These are phyloP conservation scores for Ettlia oleoabundans DNA, from an alignment of 139 green algal species.

Conservation along the genomic window DNA sequence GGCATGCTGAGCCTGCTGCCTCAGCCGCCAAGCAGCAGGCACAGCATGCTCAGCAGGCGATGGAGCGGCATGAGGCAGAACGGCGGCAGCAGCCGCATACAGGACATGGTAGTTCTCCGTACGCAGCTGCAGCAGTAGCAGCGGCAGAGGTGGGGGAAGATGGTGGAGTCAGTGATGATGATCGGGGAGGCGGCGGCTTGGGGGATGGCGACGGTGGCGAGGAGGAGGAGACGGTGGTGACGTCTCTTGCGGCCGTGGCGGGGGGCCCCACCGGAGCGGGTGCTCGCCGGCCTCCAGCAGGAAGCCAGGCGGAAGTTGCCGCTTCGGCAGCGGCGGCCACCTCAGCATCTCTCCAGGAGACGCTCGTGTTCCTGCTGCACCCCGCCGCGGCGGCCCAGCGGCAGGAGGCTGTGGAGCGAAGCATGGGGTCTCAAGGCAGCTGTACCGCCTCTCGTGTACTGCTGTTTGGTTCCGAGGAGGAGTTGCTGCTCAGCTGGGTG, in stretches of 20 bases:
- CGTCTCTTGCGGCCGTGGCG: background rate
- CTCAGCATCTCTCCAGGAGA: background rate
- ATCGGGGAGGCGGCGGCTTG: background rate
- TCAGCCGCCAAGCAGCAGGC: background rate
- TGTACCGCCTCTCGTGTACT: background rate
- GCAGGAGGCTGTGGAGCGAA: background rate
- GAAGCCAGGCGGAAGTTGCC: background rate
- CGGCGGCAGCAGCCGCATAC: too few relatives aligned
- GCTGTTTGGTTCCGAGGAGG: constrained; percentile 47
- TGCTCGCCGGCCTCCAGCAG: background rate
- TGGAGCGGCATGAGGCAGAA: too few relatives aligned
- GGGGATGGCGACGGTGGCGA: constrained; percentile 21
- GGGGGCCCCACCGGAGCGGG: background rate
- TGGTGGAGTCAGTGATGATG: background rate
- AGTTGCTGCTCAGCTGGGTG: constrained; percentile 66
- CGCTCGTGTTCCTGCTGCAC: background rate
- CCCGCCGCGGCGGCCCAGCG: background rate
- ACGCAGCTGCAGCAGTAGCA: background rate
- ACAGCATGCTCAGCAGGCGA: background rate
- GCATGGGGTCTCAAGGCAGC: background rate
- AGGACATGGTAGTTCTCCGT: background rate
- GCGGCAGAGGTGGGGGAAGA: background rate
- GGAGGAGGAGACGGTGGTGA: constrained; percentile 1
- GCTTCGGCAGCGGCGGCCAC: background rate
- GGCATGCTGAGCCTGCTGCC: background rate